These are phyloP conservation scores for Leishmania tarentolae DNA, from an alignment of 208 protist genomes.

Conservation along the genomic window DNA sequence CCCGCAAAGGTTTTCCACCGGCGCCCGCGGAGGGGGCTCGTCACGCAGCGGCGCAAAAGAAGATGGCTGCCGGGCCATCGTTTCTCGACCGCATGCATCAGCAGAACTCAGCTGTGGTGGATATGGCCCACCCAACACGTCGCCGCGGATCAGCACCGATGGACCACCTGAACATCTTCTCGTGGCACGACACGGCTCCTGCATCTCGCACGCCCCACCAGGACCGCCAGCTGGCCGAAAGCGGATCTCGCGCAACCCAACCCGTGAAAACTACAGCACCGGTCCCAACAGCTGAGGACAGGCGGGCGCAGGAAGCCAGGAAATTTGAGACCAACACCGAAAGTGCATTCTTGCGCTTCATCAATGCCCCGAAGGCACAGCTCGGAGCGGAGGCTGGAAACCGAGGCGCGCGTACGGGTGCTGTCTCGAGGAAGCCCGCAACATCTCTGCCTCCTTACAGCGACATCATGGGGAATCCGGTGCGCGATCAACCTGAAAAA, in stretches of 20 bases:
- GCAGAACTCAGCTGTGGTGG: slow-evolving; percentile 15
- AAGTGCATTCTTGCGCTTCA: slow-evolving; percentile 78
- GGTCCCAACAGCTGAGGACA: slow-evolving; percentile 19
- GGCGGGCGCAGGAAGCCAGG: slow-evolving; percentile 39
- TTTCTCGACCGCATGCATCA: slow-evolving; percentile 66
- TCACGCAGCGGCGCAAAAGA: slow-evolving; percentile 32
- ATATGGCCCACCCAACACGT: slow-evolving; percentile 12
- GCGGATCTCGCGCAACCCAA: slow-evolving; percentile 12
- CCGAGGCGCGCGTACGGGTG: neutral
- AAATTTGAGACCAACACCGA: slow-evolving; percentile 56
- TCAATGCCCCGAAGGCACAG: slow-evolving; percentile 27
- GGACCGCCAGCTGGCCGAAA: slow-evolving; percentile 1
- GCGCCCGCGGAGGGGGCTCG: slow-evolving; percentile 5
- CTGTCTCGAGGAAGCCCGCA: neutral
- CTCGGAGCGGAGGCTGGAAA: neutral
- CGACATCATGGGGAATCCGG: slow-evolving; percentile 36
- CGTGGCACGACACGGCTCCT: slow-evolving; percentile 47
- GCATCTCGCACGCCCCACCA: neutral
- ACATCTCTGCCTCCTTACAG: neutral
- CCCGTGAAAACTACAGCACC: slow-evolving; percentile 2
- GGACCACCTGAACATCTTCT: slow-evolving; percentile 76
- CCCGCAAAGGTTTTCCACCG: neutral
- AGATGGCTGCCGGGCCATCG: slow-evolving; percentile 42
- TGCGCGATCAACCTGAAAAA: slow-evolving; percentile 26
- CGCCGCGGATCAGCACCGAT: slow-evolving; percentile 22